These are phyloP conservation scores for Curvularia hawaiiensis DNA, from an alignment of 2,329 filamentous ascomycete genomes.

Conservation along the genomic window DNA sequence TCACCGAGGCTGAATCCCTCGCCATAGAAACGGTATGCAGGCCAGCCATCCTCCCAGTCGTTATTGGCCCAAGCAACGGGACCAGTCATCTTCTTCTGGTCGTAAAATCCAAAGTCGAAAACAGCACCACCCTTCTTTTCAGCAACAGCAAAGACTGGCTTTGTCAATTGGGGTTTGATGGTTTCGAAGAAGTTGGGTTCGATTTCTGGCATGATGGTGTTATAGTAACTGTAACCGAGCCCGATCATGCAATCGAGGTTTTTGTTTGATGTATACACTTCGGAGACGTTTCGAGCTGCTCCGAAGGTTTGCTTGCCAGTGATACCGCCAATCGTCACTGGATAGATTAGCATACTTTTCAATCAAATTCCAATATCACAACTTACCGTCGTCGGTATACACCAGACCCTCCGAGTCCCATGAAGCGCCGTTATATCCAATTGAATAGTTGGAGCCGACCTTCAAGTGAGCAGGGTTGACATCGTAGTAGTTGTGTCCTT, in stretches of 20 bases:
- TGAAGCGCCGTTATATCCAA: not conserved
- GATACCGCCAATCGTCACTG: not conserved
- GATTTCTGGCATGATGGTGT: not conserved
- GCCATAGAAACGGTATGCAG: not conserved
- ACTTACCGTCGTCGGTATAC: not conserved
- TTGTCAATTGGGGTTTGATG: not conserved
- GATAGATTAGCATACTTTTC: not conserved
- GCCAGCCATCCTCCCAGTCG: not conserved
- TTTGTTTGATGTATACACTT: too few relatives aligned
- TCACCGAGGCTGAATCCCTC: not conserved
- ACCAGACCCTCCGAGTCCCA: not conserved
- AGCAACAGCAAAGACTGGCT: not conserved
- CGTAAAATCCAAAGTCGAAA: conserved; percentile 2
- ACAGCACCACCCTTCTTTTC: not conserved
- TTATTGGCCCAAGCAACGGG: not conserved
- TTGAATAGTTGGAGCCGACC: not conserved
- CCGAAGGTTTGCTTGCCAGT: not conserved
- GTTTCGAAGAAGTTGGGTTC: conserved; percentile 1
- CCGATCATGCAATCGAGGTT: not conserved
- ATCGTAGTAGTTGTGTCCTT: not conserved
- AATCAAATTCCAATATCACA: not conserved
- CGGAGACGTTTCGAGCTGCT: not conserved
- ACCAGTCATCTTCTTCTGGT: not conserved
- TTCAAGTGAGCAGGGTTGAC: not conserved
- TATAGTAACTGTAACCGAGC: not conserved